Percentiles rank a stretch among this genome's conserved stretches.
phyloP scores from a whole-genome alignment of 345 rosid species.

The Brassica juncea region DNA sequence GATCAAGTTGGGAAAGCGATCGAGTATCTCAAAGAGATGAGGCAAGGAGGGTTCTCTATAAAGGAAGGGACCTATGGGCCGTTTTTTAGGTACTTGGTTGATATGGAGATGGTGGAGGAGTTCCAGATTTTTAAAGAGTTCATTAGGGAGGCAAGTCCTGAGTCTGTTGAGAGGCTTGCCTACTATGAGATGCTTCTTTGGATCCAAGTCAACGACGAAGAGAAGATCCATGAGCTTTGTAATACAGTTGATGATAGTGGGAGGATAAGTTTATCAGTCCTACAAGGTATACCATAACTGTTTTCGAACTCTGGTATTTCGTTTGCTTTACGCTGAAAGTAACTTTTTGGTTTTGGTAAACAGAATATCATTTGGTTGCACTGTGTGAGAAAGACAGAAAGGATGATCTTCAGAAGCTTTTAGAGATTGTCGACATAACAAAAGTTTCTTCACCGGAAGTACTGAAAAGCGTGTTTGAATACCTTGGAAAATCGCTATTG shows the following conservation, averaged over 20 bases:
- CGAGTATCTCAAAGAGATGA: slow-evolving; percentile 52
- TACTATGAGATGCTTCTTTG: slow-evolving; percentile 88
- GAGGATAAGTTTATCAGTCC: slow-evolving; percentile 37
- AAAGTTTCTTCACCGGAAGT: slow-evolving; percentile 52
- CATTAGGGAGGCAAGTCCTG: slow-evolving; percentile 49
- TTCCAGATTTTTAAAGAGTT: slow-evolving; percentile 46
- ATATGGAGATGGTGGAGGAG: slow-evolving; percentile 67
- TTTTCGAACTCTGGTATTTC: not conserved
- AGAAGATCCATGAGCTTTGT: slow-evolving; percentile 63
- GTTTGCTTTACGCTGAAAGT: not conserved
- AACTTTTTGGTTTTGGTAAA: not conserved
- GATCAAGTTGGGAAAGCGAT: slow-evolving; percentile 49
- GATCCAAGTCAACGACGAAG: slow-evolving; percentile 47
- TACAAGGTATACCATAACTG: slow-evolving; percentile 49
- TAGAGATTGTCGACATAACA: slow-evolving; percentile 63
- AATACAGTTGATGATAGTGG: slow-evolving; percentile 35
- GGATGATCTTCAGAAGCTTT: slow-evolving; percentile 54
- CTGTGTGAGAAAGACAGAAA: slow-evolving; percentile 64
- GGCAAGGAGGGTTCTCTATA: slow-evolving; percentile 58
- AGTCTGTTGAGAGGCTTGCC: slow-evolving; percentile 51
- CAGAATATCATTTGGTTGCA: slow-evolving; percentile 78
- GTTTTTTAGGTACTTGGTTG: slow-evolving; percentile 60
- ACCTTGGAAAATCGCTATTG: slow-evolving; percentile 61
- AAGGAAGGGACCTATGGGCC: slow-evolving; percentile 67
- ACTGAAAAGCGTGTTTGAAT: slow-evolving; percentile 53